These are phyloP conservation scores for Cryphonectria japonica DNA, from an alignment of 2,329 filamentous ascomycete species.

Conservation along the genomic window DNA sequence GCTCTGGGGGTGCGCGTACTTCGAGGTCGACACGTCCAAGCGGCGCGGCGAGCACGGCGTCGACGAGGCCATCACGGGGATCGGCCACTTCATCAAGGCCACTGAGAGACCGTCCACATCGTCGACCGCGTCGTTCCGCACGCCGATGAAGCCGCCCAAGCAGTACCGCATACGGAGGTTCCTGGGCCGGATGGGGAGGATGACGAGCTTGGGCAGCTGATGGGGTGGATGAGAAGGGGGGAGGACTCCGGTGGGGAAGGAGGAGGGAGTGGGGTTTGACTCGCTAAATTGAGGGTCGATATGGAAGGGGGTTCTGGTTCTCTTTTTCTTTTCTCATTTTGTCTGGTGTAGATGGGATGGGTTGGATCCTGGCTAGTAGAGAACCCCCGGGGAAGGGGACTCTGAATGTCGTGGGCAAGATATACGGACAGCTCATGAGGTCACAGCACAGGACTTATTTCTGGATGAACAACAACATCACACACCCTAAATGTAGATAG, in stretches of 20 bases:
- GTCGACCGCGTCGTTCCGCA: slow-evolving; percentile 28
- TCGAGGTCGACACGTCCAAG: slow-evolving; percentile 28
- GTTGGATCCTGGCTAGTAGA: background rate
- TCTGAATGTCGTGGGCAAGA: background rate
- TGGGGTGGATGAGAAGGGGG: background rate
- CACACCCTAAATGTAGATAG: background rate
- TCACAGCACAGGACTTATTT: background rate
- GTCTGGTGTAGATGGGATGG: background rate
- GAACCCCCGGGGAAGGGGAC: background rate
- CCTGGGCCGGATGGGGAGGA: slow-evolving; percentile 26
- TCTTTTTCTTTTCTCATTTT: background rate
- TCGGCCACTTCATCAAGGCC: slow-evolving; percentile 27
- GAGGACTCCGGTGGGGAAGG: background rate
- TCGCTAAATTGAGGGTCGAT: background rate
- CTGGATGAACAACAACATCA: background rate
- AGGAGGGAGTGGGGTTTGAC: background rate
- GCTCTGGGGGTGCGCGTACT: slow-evolving; percentile 28
- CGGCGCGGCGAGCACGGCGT: slow-evolving; percentile 24
- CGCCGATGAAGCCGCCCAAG: slow-evolving; percentile 28
- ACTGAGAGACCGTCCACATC: slow-evolving; percentile 28
- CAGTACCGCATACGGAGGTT: slow-evolving; percentile 30
- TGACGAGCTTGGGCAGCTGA: slow-evolving; percentile 25
- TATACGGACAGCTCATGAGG: background rate
- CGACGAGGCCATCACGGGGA: slow-evolving; percentile 28
- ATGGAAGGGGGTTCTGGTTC: background rate